phyloP scores from a whole-genome alignment of 208 protist species.

The Lotmaria passim region DNA sequence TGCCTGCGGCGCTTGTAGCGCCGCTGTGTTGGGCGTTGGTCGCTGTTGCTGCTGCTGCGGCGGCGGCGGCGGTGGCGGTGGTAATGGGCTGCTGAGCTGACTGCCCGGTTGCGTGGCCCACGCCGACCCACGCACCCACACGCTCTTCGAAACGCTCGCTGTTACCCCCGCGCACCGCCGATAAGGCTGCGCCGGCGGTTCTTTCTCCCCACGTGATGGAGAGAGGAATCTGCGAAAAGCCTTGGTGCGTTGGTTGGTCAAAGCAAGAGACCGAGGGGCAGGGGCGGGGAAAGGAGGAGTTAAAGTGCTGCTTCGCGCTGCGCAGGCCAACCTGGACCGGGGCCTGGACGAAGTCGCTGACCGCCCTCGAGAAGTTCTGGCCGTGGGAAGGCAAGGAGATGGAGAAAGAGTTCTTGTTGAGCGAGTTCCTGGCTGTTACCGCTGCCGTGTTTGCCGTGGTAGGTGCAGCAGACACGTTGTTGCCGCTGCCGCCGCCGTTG shows the following conservation, averaged over 20 bases:
- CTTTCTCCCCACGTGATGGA: background rate
- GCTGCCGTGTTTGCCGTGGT: no score
- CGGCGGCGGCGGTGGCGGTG: background rate
- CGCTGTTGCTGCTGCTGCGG: background rate
- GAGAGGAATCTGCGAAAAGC: background rate
- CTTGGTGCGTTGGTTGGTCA: background rate
- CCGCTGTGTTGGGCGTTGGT: no score
- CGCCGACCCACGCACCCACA: slow-evolving; percentile 4
- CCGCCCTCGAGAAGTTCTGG: slow-evolving; percentile 13
- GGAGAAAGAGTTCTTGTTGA: background rate
- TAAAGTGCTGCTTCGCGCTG: slow-evolving; percentile 12
- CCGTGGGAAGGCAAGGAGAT: background rate
- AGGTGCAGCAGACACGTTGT: no score
- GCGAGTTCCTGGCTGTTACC: no score
- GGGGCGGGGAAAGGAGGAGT: slow-evolving; percentile 17
- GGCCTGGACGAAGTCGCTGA: slow-evolving; percentile 19
- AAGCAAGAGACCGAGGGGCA: background rate
- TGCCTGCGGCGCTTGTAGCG: background rate
- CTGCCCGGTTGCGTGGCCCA: background rate
- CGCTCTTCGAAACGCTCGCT: slow-evolving; percentile 11
- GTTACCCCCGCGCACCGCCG: slow-evolving; percentile 12
- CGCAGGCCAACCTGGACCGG: background rate
- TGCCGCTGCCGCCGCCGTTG: background rate
- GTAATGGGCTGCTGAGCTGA: background rate
- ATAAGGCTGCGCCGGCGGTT: background rate